Percentiles rank a stretch among this genome's conserved stretches.
Evolutionary conservation across 257 asterid species (phyloP).

Genomic region (Gentiana macrophylla): DNA sequence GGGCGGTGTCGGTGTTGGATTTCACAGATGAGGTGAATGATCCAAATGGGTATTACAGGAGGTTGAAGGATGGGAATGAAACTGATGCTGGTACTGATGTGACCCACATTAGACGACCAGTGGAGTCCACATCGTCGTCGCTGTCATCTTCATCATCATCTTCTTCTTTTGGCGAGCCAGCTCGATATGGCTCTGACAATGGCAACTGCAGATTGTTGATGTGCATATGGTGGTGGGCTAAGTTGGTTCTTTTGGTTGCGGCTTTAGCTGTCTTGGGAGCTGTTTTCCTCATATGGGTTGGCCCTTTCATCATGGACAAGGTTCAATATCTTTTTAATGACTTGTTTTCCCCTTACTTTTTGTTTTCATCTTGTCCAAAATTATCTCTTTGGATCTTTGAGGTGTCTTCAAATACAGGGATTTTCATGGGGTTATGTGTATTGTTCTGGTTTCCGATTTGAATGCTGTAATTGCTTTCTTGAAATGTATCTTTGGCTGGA

Average conservation of each 20-base stretch:
- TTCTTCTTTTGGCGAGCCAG: neutral
- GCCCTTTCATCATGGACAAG: conserved; percentile 94
- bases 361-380: neutral
- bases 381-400: too few species aligned
- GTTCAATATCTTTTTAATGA: conserved; percentile 14
- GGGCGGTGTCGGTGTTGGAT: conserved; percentile 20
- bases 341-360: neutral
- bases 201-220: conserved; percentile 32
- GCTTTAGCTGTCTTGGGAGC: conserved; percentile 51
- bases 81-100: conserved; percentile 28
- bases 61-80: conserved; percentile 18
- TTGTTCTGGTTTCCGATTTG: too few species aligned
- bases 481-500: too few species aligned
- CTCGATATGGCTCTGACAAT: neutral
- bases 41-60: conserved; percentile 44
- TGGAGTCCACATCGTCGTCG: conserved; percentile 22
- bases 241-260: conserved; percentile 38
- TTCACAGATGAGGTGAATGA: conserved; percentile 18
- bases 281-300: conserved; percentile 83
- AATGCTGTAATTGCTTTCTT: too few species aligned
- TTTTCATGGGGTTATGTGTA: too few species aligned
- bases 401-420: too few species aligned
- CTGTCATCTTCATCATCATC: conserved; percentile 10
- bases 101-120: conserved; percentile 17
- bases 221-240: conserved; percentile 91